Evolutionary conservation across 495 filamentous ascomycete species (phyloP).

Genomic region (Daldinia concentrica): DNA sequence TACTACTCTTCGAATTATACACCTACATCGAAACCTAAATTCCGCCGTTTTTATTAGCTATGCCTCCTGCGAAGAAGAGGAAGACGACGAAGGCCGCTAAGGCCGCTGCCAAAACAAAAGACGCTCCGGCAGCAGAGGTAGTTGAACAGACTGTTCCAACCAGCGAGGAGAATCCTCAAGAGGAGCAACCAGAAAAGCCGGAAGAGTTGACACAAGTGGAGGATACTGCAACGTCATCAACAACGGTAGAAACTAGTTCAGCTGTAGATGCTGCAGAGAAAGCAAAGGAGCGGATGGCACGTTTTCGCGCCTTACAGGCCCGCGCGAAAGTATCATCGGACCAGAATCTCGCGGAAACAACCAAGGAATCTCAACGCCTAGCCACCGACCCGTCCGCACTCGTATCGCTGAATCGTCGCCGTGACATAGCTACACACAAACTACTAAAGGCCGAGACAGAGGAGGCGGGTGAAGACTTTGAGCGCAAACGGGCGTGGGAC

Average conservation of each 20-base stretch:
- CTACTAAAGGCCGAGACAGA: constrained; percentile 90
- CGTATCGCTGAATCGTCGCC: constrained; percentile 76
- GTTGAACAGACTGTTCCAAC: constrained; percentile 9
- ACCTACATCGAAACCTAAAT: neutral
- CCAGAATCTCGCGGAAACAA: constrained; percentile 84
- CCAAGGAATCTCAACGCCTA: constrained; percentile 81
- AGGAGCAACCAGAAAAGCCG: constrained; percentile 30
- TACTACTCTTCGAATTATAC: neutral
- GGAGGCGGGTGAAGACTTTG: constrained; percentile 88
- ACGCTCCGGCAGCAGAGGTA: constrained; percentile 25
- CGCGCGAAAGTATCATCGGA: constrained; percentile 82
- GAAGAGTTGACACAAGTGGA: constrained; percentile 15
- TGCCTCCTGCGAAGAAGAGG: constrained; percentile 61
- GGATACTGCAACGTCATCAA: constrained; percentile 16
- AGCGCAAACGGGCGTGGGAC: constrained; percentile 97
- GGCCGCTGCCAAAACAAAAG: constrained; percentile 10
- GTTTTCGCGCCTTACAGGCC: constrained; percentile 86
- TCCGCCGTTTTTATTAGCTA: constrained; percentile 15
- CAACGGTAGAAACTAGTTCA: constrained; percentile 24
- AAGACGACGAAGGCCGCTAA: constrained; percentile 50
- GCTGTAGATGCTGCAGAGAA: constrained; percentile 55
- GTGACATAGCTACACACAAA: constrained; percentile 88
- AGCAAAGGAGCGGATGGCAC: constrained; percentile 66
- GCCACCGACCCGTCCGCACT: constrained; percentile 78
- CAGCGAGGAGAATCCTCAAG: constrained; percentile 24